phyloP scores from a whole-genome alignment of 1,284 basidiomycete species.

The Gymnopus androsaceus region DNA sequence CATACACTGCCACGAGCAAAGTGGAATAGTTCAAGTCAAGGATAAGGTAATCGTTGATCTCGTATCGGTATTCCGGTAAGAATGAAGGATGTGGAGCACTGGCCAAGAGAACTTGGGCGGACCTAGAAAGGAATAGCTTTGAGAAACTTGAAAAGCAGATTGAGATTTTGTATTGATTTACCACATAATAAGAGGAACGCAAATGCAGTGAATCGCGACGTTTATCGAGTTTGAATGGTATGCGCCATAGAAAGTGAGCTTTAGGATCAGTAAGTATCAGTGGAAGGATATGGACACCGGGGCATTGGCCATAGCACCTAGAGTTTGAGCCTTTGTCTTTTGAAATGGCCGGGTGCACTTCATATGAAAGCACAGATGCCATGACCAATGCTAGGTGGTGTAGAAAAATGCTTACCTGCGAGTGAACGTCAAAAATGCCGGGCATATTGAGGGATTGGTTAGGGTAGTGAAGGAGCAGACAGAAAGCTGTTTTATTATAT shows the following conservation, averaged over 20 bases:
- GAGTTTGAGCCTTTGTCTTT: too few species aligned
- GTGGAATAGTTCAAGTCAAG: constrained; percentile 71
- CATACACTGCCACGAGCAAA: constrained; percentile 56
- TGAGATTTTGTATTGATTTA: constrained; percentile 34
- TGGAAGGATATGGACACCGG: not conserved
- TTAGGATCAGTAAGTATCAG: not conserved
- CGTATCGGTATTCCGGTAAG: constrained; percentile 54
- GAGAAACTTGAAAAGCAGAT: constrained; percentile 13
- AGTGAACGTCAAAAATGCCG: constrained; percentile 16
- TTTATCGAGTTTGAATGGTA: constrained; percentile 85
- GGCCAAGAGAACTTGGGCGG: constrained; percentile 58
- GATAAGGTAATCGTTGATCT: constrained; percentile 62
- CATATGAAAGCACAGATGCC: too few species aligned
- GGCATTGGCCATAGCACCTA: too few species aligned
- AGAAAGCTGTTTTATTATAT: constrained; percentile 1
- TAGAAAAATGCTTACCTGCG: constrained; percentile 12
- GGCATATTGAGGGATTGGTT: constrained; percentile 11
- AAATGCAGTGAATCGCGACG: constrained; percentile 78
- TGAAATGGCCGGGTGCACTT: too few species aligned
- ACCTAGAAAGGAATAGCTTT: constrained; percentile 45
- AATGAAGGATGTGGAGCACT: constrained; percentile 55
- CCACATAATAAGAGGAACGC: constrained; percentile 84
- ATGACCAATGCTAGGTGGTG: too few species aligned
- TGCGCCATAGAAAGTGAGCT: constrained; percentile 48
- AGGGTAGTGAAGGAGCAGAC: constrained; percentile 5